Conservation (phyloP, 2,329 filamentous ascomycete species). For the Sarocladium strictum region DNA sequence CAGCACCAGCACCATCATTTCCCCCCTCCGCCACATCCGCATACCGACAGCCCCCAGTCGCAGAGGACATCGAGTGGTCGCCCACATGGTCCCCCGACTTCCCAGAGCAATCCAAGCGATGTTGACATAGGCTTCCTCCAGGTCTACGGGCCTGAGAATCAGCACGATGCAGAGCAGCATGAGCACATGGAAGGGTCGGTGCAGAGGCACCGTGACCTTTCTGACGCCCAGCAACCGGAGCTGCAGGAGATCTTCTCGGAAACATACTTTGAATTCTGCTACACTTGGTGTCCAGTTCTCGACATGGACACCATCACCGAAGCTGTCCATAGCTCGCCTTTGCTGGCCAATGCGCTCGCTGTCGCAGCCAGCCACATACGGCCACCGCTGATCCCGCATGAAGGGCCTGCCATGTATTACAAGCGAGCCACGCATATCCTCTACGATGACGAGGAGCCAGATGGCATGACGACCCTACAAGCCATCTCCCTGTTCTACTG, state of each 20-base stretch:
- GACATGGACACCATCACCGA: slow-evolving; percentile 23
- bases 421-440: slow-evolving; percentile 32
- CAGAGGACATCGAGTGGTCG: neutral
- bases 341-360: slow-evolving; percentile 32
- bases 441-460: slow-evolving; percentile 32
- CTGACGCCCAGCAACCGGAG: slow-evolving; percentile 15
- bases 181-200: slow-evolving; percentile 21
- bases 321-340: slow-evolving; percentile 26
- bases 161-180: slow-evolving; percentile 23
- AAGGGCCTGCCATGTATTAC: slow-evolving; percentile 32
- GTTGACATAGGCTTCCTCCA: slow-evolving; percentile 29
- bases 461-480: slow-evolving; percentile 28
- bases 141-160: slow-evolving; percentile 27
- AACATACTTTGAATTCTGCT: slow-evolving; percentile 36
- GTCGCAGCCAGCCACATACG: slow-evolving; percentile 34
- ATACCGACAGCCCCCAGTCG: neutral
- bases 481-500: slow-evolving; percentile 36
- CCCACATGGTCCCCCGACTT: slow-evolving; percentile 2
- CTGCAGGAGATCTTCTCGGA: slow-evolving; percentile 34
- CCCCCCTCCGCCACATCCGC: neutral
- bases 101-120: slow-evolving; percentile 23
- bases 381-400: slow-evolving; percentile 32
- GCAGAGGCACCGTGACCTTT: slow-evolving; percentile 11
- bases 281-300: slow-evolving; percentile 35
- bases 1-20: too few relatives aligned